These are phyloP conservation scores for Tylopilus sp. DNA, from an alignment of 768 basidiomycete species.

Conservation along the genomic window DNA sequence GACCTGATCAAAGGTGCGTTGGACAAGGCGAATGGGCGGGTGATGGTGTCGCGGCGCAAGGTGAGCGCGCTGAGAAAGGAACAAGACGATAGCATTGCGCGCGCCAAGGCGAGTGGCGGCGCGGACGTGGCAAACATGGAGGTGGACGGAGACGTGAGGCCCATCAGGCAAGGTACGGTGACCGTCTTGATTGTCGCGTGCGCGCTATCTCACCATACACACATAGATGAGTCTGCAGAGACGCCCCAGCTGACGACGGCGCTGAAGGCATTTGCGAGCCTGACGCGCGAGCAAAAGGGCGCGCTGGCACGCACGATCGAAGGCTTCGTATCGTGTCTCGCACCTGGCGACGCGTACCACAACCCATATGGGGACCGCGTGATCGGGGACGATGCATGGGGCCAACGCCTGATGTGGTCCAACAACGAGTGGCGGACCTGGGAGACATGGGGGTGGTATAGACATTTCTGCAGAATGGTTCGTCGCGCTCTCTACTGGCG, in stretches of 20 bases:
- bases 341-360: slow-evolving; percentile 42
- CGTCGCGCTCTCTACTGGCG: slow-evolving; percentile 25
- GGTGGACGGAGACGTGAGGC: slow-evolving; percentile 72
- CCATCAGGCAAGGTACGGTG: slow-evolving; percentile 38
- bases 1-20: slow-evolving; percentile 77
- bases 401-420: slow-evolving; percentile 64
- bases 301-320: slow-evolving; percentile 71
- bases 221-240: slow-evolving; percentile 49
- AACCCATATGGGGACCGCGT: slow-evolving; percentile 53
- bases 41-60: slow-evolving; percentile 71
- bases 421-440: slow-evolving; percentile 77
- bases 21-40: slow-evolving; percentile 89
- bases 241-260: slow-evolving; percentile 68
- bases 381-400: slow-evolving; percentile 67
- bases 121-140: slow-evolving; percentile 52
- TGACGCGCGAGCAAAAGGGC: slow-evolving; percentile 73
- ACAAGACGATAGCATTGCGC: slow-evolving; percentile 81
- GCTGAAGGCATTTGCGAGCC: slow-evolving; percentile 68
- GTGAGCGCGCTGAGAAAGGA: slow-evolving; percentile 77
- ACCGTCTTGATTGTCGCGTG: too few relatives aligned
- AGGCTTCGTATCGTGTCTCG: slow-evolving; percentile 69
- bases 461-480: slow-evolving; percentile 82
- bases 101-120: slow-evolving; percentile 60
- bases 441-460: slow-evolving; percentile 91
- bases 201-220: slow-evolving; percentile 1